Base-by-base conservation (phyloP, 2,329 filamentous ascomycete species). In the Cladophialophora exuberans region DNA sequence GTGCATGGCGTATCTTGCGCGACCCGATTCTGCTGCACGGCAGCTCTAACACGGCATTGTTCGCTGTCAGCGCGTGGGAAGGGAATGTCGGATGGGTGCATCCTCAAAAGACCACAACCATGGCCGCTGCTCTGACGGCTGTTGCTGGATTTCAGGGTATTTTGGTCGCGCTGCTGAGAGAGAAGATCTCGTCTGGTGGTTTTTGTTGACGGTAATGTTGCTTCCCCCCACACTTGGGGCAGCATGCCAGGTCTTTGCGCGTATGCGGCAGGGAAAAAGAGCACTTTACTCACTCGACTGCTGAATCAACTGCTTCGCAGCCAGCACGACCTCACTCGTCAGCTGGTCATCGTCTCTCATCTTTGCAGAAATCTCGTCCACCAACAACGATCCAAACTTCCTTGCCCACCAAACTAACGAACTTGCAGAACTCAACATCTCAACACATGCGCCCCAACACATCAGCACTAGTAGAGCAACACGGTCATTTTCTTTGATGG, bases 41-140 rank as follows among this genome's bases (percentile, higher is more conserved):
- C 6, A 30, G 25, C 5, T 59, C 23, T 30, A 54, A 64, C 28
- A 55, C 64, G 30, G 42, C 45, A 22, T 41, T 62, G 11, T 60
- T 65, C n/a, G 36, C 36, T 25, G 36, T 52, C 6, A 64, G 61
- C 39, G 59, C 62, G n/a, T 43, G 56, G 7, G 51, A 64, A 13
- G 62, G 61, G 4, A 64, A 65, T 23, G 56, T 65, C 10, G 62
- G 62, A 15, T 65, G 62, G 61, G 35, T 62, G 3, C 62, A 64
- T 50, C 62, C 62, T 4, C 31, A 39, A 7, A 51, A 54, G 9
- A 20, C 4, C 3, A 28, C 25, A 7, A 57, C 30, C 0, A 52
- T 44, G 18, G 17, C 26, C 20, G n/a, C 46, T 11, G 43, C 35
- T n/a, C 39, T 52, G 11, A 31, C 6, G 3, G 5, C 25, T 25